phyloP scores from a whole-genome alignment of 176 grass and related monocot genomes.

The Hyparrhenia diplandra region DNA sequence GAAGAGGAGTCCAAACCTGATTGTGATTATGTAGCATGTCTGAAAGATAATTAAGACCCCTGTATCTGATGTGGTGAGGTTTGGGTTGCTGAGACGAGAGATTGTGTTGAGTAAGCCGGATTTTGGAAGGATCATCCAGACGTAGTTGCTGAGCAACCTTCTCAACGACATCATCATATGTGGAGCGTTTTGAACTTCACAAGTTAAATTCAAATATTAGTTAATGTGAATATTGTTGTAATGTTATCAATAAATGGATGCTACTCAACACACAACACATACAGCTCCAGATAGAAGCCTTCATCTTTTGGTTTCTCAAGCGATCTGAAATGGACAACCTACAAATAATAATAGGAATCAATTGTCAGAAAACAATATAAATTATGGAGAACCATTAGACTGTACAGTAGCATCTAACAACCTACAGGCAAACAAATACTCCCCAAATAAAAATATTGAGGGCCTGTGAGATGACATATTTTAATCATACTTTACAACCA shows the following conservation, averaged over 20 bases:
- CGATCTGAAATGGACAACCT: conserved; percentile 67
- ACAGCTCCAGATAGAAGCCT: conserved; percentile 66
- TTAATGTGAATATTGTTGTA: not conserved
- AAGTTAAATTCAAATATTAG: conserved; percentile 23
- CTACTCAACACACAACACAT: conserved; percentile 28
- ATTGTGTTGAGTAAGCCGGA: conserved; percentile 70
- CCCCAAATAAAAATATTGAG: not conserved
- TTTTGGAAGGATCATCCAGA: conserved; percentile 70
- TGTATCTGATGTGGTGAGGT: conserved; percentile 67
- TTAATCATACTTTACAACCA: not conserved
- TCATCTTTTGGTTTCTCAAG: conserved; percentile 73
- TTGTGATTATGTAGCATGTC: conserved; percentile 57
- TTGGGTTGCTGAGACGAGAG: conserved; percentile 54
- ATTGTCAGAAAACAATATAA: not conserved
- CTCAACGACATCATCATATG: conserved; percentile 85
- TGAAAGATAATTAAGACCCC: conserved; percentile 53
- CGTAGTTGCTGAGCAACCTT: conserved; percentile 64
- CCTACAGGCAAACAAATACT: conserved; percentile 7
- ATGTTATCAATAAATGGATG: not conserved
- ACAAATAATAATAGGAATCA: conserved; percentile 9
- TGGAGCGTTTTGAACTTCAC: conserved; percentile 59
- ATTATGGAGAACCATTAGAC: too few relatives aligned
- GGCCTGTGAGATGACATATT: not conserved
- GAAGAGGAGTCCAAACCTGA: conserved; percentile 46
- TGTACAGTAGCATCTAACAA: too few relatives aligned